Evolutionary conservation across 164 flowering plant species (phyloP).

Genomic region (Aristolochia fimbriata): DNA sequence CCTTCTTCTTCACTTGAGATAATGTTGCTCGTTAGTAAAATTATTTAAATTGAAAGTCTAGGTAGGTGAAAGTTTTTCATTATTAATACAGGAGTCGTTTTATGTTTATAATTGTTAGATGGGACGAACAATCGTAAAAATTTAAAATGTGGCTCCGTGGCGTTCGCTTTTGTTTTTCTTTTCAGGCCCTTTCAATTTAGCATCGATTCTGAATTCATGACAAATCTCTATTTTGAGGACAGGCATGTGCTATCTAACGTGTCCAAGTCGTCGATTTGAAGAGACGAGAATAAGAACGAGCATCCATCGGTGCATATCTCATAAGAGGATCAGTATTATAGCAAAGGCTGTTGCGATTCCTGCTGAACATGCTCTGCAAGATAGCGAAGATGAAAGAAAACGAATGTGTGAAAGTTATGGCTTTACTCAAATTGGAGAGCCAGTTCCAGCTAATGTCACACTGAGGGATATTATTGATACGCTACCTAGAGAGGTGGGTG

Average conservation of each 20-base stretch:
- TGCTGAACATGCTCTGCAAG: conserved; percentile 28
- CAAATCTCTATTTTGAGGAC: conserved; percentile 8
- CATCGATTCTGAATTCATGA: background rate
- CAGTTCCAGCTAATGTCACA: conserved; percentile 63
- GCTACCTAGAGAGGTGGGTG: conserved; percentile 70
- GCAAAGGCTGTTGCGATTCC: conserved; percentile 51
- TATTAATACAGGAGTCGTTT: no score
- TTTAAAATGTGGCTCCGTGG: background rate
- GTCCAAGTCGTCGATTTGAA: conserved; percentile 13
- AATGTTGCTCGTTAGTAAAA: background rate
- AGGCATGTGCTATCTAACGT: conserved; percentile 39
- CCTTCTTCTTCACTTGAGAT: background rate
- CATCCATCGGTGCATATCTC: conserved; percentile 12
- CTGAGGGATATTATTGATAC: conserved; percentile 56
- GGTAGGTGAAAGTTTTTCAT: no score
- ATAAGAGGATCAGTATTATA: conserved; percentile 15
- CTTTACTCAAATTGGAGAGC: conserved; percentile 83
- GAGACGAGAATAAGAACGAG: conserved; percentile 9
- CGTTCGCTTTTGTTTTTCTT: background rate
- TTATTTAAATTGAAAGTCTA: background rate
- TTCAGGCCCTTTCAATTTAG: background rate
- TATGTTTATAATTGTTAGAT: no score
- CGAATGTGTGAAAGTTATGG: conserved; percentile 69
- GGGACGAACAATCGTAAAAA: background rate
- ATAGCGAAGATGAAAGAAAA: conserved; percentile 42